These are phyloP conservation scores for Pleurostoma richardsiae DNA, from an alignment of 2,329 filamentous ascomycete species.

Conservation along the genomic window DNA sequence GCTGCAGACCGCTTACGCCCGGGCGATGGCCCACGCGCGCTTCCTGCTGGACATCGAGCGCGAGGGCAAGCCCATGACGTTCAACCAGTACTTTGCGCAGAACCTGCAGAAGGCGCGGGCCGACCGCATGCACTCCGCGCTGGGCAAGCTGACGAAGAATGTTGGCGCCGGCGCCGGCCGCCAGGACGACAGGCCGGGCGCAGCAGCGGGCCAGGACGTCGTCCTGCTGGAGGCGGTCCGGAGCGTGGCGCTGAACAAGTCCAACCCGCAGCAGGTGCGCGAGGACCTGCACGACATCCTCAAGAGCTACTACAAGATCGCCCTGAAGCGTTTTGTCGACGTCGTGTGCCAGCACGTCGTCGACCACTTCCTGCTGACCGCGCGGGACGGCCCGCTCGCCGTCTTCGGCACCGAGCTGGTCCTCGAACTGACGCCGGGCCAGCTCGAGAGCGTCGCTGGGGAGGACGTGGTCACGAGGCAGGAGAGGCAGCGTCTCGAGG, in stretches of 20 bases:
- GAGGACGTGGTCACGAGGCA: conserved; percentile 41
- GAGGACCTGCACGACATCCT: conserved; percentile 58
- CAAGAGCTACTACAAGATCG: conserved; percentile 56
- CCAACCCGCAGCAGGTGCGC: conserved; percentile 11
- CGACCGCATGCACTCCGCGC: conserved; percentile 11
- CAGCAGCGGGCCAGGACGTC: background rate
- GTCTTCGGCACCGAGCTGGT: conserved; percentile 49
- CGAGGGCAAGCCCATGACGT: conserved; percentile 36
- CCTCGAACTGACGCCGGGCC: conserved; percentile 33
- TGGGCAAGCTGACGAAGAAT: conserved; percentile 7
- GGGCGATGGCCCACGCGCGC: conserved; percentile 39
- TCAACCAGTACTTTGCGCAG: conserved; percentile 48
- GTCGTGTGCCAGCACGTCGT: conserved; percentile 54
- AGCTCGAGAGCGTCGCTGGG: conserved; percentile 52
- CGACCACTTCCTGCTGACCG: conserved; percentile 46
- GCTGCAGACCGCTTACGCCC: conserved; percentile 37
- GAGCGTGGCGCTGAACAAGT: conserved; percentile 6
- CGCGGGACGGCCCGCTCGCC: conserved; percentile 42
- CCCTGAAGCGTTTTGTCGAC: conserved; percentile 58
- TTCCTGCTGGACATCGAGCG: conserved; percentile 51
- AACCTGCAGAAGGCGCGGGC: conserved; percentile 20
- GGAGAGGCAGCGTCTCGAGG: conserved; percentile 34
- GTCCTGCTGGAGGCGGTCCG: background rate
- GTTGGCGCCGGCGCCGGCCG: background rate
- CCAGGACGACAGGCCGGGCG: background rate